Conservation (phyloP, 768 basidiomycete species). For the Mycena latifolia region DNA sequence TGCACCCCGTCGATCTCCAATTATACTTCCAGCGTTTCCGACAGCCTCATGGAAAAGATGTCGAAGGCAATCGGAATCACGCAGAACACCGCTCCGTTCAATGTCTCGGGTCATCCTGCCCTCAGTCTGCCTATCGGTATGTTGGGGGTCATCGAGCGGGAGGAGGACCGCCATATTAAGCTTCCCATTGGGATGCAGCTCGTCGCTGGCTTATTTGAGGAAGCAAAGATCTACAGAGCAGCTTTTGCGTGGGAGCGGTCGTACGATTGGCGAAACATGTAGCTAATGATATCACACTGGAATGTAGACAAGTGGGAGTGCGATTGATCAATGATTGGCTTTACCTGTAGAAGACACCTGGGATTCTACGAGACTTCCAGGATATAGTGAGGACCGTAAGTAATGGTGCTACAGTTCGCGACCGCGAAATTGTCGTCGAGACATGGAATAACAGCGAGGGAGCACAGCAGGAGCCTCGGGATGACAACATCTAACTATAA, state of each 20-base stretch:
- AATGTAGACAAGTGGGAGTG: too few relatives aligned
- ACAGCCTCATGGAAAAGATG: constrained; percentile 44
- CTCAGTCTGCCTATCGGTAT: constrained; percentile 58
- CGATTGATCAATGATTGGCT: not conserved
- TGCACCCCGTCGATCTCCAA: constrained; percentile 50
- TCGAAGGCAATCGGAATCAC: constrained; percentile 44
- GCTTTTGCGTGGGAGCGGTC: constrained; percentile 44
- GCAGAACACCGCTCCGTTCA: constrained; percentile 45
- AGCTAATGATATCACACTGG: constrained; percentile 1
- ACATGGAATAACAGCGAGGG: constrained; percentile 20
- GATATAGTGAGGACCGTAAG: not conserved
- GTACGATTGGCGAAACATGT: constrained; percentile 39
- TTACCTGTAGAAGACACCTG: constrained; percentile 24
- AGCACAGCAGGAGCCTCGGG: constrained; percentile 22
- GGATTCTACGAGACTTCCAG: constrained; percentile 9
- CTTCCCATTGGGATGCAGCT: constrained; percentile 60
- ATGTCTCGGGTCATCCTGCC: constrained; percentile 56
- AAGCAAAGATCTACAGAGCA: constrained; percentile 46
- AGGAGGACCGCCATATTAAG: constrained; percentile 47
- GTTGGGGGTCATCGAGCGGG: constrained; percentile 38
- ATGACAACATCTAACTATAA: not conserved
- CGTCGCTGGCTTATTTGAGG: constrained; percentile 55
- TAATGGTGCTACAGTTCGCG: not conserved
- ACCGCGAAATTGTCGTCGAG: constrained; percentile 19
- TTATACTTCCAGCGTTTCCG: constrained; percentile 41